phyloP scores from a whole-genome alignment of 2,329 filamentous ascomycete species.

The Sphaerulina vaccinii region DNA sequence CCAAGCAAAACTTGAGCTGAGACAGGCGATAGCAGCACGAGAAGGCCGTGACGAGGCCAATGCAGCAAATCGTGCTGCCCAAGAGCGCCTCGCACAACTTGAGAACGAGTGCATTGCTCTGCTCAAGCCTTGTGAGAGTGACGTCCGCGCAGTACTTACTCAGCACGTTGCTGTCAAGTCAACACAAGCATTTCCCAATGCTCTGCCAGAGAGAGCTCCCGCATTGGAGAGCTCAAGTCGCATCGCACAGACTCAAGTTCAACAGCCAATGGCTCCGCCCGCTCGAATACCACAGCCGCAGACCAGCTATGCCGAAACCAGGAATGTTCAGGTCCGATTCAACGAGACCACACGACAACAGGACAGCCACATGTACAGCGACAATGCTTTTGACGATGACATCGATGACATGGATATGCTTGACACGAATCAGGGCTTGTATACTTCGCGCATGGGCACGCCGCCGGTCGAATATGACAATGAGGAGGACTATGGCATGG shows the following conservation, averaged over 20 bases:
- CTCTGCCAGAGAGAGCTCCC: not conserved
- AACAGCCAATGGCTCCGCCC: slow-evolving; percentile 21
- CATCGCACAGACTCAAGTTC: slow-evolving; percentile 36
- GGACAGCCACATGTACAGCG: slow-evolving; percentile 3
- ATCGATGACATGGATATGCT: slow-evolving; percentile 29
- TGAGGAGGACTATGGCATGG: slow-evolving; percentile 37
- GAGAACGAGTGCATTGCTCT: slow-evolving; percentile 29
- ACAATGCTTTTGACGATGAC: slow-evolving; percentile 23
- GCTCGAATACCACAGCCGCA: slow-evolving; percentile 7
- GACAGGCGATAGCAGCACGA: slow-evolving; percentile 26
- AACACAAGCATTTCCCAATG: slow-evolving; percentile 27
- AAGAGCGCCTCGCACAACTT: slow-evolving; percentile 25
- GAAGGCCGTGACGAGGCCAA: slow-evolving; percentile 23
- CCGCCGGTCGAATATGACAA: slow-evolving; percentile 32
- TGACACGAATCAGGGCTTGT: slow-evolving; percentile 34
- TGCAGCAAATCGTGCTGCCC: slow-evolving; percentile 30
- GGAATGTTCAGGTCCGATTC: slow-evolving; percentile 1
- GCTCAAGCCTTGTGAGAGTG: slow-evolving; percentile 27
- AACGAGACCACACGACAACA: slow-evolving; percentile 4
- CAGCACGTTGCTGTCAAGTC: slow-evolving; percentile 31
- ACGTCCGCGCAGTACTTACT: slow-evolving; percentile 23
- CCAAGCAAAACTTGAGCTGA: slow-evolving; percentile 24
- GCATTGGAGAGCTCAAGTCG: slow-evolving; percentile 31
- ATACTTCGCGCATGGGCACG: slow-evolving; percentile 40
- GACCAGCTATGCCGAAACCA: not conserved